Conservation (phyloP, 2,329 filamentous ascomycete genomes). For the Fusarium chuoi region DNA sequence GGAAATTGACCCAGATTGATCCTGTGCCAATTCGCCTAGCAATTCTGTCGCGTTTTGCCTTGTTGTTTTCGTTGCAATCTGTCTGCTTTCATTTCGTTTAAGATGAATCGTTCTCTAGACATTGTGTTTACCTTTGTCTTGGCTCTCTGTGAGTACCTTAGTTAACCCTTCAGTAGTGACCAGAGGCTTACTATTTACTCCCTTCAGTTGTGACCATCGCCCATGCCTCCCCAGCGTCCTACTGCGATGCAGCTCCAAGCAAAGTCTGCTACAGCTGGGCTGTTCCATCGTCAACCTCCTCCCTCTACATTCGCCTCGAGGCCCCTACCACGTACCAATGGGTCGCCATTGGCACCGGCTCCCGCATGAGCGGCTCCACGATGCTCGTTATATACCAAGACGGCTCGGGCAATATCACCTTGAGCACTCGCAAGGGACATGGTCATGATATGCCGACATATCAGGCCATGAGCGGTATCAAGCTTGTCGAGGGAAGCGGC, state of each 20-base stretch:
- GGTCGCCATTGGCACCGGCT: neutral
- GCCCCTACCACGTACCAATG: neutral
- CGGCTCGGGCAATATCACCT: neutral
- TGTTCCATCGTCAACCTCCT: neutral
- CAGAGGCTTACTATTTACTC: neutral
- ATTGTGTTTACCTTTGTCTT: neutral
- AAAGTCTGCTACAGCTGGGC: slow-evolving; percentile 7
- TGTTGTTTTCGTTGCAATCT: neutral
- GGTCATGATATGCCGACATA: neutral
- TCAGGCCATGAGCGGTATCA: neutral
- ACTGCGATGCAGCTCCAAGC: neutral
- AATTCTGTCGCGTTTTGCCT: neutral
- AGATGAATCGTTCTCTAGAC: neutral
- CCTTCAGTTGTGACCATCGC: neutral
- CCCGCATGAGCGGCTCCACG: neutral
- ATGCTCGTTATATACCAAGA: slow-evolving; percentile 5
- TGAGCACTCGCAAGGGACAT: slow-evolving; percentile 1
- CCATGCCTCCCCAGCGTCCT: neutral
- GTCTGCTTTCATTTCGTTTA: accelerated
- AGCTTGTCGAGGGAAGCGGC: neutral
- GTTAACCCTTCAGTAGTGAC: accelerated
- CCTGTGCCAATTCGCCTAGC: neutral
- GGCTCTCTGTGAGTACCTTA: neutral
- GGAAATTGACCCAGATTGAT: neutral
- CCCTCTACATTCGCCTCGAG: neutral